A percentile compares a stretch with the other conserved stretches of the same genome.
Evolutionary conservation across 1,139 yeast species (phyloP).

Genomic region (Candida gigantensis): DNA sequence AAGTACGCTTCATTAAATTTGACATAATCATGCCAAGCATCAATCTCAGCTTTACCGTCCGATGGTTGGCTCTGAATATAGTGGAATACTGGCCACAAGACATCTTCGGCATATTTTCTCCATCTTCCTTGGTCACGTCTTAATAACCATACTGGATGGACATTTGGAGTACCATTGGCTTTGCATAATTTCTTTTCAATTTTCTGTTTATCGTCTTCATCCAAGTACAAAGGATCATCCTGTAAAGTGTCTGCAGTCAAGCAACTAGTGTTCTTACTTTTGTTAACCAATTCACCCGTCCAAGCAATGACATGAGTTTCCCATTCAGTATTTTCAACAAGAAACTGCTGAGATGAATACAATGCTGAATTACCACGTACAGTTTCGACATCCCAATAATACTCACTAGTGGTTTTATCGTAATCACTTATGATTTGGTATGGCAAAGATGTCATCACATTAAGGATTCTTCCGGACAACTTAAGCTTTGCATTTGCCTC

Average conservation of each 20-base stretch:
- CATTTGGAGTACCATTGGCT: slow-evolving; percentile 48
- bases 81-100: slow-evolving; percentile 93
- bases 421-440: slow-evolving; percentile 51
- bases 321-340: slow-evolving; percentile 73
- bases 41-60: slow-evolving; percentile 69
- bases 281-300: slow-evolving; percentile 82
- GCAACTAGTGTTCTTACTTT: slow-evolving; percentile 19
- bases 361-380: slow-evolving; percentile 86
- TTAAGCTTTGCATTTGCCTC: slow-evolving; percentile 28
- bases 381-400: slow-evolving; percentile 56
- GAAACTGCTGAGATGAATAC: slow-evolving; percentile 68
- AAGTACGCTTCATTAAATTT: slow-evolving; percentile 89
- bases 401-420: slow-evolving; percentile 26
- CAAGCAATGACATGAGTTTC: slow-evolving; percentile 88
- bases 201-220: slow-evolving; percentile 53
- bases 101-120: slow-evolving; percentile 87
- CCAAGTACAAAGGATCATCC: slow-evolving; percentile 64
- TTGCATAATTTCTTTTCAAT: slow-evolving; percentile 46
- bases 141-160: slow-evolving; percentile 86
- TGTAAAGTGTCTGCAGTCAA: slow-evolving; percentile 28
- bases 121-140: slow-evolving; percentile 75
- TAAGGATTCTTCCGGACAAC: slow-evolving; percentile 64
- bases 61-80: slow-evolving; percentile 72
- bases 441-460: slow-evolving; percentile 70
- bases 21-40: slow-evolving; percentile 92